Conservation (phyloP, 2,329 filamentous ascomycete species). For the Epichloe hybrida region DNA sequence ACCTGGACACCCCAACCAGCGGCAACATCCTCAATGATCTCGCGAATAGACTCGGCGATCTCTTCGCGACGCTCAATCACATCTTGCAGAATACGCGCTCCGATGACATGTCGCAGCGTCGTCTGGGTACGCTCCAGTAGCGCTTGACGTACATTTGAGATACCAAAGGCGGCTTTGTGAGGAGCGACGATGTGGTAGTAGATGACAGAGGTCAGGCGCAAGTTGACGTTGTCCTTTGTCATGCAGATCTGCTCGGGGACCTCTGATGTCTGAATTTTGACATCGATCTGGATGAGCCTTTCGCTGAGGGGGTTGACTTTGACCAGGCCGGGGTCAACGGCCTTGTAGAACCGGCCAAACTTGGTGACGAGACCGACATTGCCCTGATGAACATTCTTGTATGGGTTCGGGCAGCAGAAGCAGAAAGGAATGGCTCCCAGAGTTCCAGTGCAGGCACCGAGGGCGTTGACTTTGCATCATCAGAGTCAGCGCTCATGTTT, state of each 20-base stretch:
- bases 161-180: conserved; percentile 94
- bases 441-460: conserved; percentile 65
- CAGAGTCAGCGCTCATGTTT: not conserved
- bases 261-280: conserved; percentile 98
- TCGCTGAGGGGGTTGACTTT: conserved; percentile 96
- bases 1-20: conserved; percentile 90
- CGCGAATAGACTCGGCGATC: conserved; percentile 84
- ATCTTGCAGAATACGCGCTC: conserved; percentile 88
- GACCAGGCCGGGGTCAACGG: conserved; percentile 90
- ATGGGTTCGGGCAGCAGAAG: conserved; percentile 85
- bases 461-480: conserved; percentile 47
- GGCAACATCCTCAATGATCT: conserved; percentile 95
- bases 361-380: conserved; percentile 92
- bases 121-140: conserved; percentile 96
- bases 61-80: conserved; percentile 98
- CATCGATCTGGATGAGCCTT: conserved; percentile 79
- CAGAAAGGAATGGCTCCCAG: conserved; percentile 85
- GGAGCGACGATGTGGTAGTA: conserved; percentile 96
- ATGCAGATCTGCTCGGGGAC: conserved; percentile 95
- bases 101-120: conserved; percentile 90
- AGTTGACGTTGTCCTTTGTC: conserved; percentile 98
- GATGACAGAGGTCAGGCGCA: conserved; percentile 90
- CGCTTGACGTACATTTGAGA: conserved; percentile 88
- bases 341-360: conserved; percentile 88
- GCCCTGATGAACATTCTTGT: conserved; percentile 82